Evolutionary conservation across 2,329 filamentous ascomycete genomes (phyloP), one percentile per base, ranked within the genome.

Genomic region (Colletotrichum sp.): DNA sequence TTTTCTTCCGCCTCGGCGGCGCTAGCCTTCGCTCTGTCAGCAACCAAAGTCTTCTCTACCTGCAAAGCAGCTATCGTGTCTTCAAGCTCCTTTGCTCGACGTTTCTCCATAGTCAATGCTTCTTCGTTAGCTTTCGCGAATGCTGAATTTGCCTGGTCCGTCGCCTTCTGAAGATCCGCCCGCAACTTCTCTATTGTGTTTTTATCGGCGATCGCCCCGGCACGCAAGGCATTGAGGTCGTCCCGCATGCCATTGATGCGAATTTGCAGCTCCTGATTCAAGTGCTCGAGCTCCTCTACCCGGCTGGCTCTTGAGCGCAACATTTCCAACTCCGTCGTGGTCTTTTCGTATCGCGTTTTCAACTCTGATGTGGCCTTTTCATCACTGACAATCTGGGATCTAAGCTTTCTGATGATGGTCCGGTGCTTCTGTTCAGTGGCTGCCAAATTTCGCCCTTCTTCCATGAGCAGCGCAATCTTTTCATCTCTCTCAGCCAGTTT

Each of bases 401-500:
- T 92, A 75, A 99, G 86, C 81, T 95, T 96, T 84, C 97, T 98
- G 80, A 99, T 95, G 6, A 93, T 93, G 7, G 92, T 92, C 77
- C 96, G 90, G 78, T 98, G 93, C 81, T 96, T 95, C 84, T 98
- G 91, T 83, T 99, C 97, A 1, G 92, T 94, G 80, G 94, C 95
- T 2, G 95, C 96, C 10, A 99, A 89, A 79, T 94, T 96, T 80
- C 97, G 95, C 1, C 98, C 97, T 86, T 99, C 97, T 80, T 98
- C 94, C 89, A 99, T 94, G 15, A 99, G 87, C 63, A 96, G 87
- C 4, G 96, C 95, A 80, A 99, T 98, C 82, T 95, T 95, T 80
- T 96, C 93, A 80, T 99, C 96, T 82, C 96, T 98, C 81, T 98
- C 96, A 2, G 95, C 94, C 16, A 99, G 84, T 81, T 95, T 96